phyloP scores from a whole-genome alignment of 2,329 filamentous ascomycete genomes.

The Trichoderma sp. region DNA sequence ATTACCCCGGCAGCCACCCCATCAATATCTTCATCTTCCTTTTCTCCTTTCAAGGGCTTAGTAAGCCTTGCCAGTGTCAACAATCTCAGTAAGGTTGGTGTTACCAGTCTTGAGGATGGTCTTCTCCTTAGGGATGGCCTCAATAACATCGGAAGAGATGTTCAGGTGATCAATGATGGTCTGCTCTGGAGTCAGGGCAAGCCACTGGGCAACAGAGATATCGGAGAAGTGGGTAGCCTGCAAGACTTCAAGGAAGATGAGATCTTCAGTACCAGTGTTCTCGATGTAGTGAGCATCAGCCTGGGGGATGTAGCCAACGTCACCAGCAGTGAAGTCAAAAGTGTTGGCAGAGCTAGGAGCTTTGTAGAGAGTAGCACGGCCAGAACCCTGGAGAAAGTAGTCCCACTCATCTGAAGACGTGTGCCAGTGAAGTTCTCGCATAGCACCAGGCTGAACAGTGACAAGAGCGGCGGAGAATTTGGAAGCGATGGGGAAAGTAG shows the following conservation, averaged over 20 bases:
- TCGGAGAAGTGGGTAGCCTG: constrained; percentile 51
- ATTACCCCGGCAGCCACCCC: neutral
- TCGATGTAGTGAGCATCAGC: constrained; percentile 56
- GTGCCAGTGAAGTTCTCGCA: constrained; percentile 65
- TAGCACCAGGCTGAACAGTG: constrained; percentile 57
- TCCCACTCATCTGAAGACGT: constrained; percentile 58
- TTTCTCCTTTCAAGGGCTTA: neutral
- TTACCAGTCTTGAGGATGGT: constrained; percentile 42
- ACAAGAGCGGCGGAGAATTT: constrained; percentile 56
- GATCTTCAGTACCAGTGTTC: constrained; percentile 55
- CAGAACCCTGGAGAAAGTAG: constrained; percentile 56
- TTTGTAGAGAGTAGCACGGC: constrained; percentile 53
- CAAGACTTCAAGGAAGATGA: constrained; percentile 59
- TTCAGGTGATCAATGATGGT: constrained; percentile 56
- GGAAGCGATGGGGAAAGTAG: constrained; percentile 54
- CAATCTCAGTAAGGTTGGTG: constrained; percentile 33
- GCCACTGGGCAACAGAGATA: constrained; percentile 56
- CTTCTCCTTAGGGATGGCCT: constrained; percentile 40
- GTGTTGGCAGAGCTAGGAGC: constrained; percentile 50
- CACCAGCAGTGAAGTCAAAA: constrained; percentile 58
- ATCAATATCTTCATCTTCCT: neutral
- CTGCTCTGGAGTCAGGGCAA: constrained; percentile 55
- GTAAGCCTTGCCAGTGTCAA: constrained; percentile 23
- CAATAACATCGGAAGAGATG: constrained; percentile 36
- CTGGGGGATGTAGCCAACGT: constrained; percentile 56